Evolutionary conservation across 257 asterid species (phyloP).

Genomic region (Penstemon davidsonii): DNA sequence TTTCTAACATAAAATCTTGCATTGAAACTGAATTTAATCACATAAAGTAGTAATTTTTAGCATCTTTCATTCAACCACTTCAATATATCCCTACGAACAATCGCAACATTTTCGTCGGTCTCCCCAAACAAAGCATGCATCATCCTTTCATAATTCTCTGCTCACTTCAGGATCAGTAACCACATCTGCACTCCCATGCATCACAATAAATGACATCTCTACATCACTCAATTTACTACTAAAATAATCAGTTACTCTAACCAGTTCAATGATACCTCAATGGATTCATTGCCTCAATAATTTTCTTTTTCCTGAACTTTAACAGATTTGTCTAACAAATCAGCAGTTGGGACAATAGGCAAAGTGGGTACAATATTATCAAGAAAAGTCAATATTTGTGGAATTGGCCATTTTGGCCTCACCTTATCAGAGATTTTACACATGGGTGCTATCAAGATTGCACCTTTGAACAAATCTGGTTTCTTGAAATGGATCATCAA

Average conservation of each 20-base stretch:
- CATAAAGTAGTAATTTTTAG: background rate
- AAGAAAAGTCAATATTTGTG: slow-evolving; percentile 48
- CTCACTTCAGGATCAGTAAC: slow-evolving; percentile 92
- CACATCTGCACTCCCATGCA: slow-evolving; percentile 81
- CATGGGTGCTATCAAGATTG: slow-evolving; percentile 79
- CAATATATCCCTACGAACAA: slow-evolving; percentile 64
- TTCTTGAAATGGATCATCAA: slow-evolving; percentile 56
- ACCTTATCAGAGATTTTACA: slow-evolving; percentile 80
- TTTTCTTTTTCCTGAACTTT: slow-evolving; percentile 71
- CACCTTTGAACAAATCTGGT: slow-evolving; percentile 53
- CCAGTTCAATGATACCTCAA: slow-evolving; percentile 62
- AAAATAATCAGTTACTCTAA: slow-evolving; percentile 70
- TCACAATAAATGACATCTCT: slow-evolving; percentile 55
- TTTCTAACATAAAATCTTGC: too few species aligned
- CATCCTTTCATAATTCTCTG: slow-evolving; percentile 83
- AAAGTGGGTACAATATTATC: slow-evolving; percentile 67
- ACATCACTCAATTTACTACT: slow-evolving; percentile 58
- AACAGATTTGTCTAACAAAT: slow-evolving; percentile 74
- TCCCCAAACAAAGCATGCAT: slow-evolving; percentile 95
- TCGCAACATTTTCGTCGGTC: slow-evolving; percentile 74
- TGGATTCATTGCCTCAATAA: slow-evolving; percentile 62
- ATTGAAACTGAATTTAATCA: background rate
- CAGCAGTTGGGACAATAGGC: slow-evolving; percentile 79
- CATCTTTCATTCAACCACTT: slow-evolving; percentile 66
- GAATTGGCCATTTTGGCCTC: slow-evolving; percentile 79